Conservation (phyloP, 805 yeast species). For the Barnettozyma botsteinii region DNA sequence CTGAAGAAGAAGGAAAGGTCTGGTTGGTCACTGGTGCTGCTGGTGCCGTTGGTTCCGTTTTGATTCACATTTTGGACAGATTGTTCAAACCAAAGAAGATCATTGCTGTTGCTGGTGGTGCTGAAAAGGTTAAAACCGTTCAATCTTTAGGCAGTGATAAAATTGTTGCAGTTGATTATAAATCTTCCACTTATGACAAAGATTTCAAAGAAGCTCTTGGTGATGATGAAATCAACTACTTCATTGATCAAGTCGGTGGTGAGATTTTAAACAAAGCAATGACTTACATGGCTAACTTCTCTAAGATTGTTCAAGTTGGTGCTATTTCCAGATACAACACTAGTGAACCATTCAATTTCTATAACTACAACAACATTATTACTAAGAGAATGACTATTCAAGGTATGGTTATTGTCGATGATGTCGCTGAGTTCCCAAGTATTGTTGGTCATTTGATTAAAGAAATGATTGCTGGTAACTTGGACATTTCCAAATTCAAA, state of each 20-base stretch:
- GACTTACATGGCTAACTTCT: slow-evolving; percentile 31
- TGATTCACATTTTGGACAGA: slow-evolving; percentile 51
- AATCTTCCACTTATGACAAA: slow-evolving; percentile 32
- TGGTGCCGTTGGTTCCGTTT: slow-evolving; percentile 66
- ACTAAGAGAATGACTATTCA: slow-evolving; percentile 44
- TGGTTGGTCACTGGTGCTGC: slow-evolving; percentile 59
- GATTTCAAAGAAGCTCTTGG: slow-evolving; percentile 38
- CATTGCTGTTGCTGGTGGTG: slow-evolving; percentile 58
- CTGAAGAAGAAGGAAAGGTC: slow-evolving; percentile 36
- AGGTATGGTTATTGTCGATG: slow-evolving; percentile 51
- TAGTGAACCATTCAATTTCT: slow-evolving; percentile 29
- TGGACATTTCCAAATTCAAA: slow-evolving; percentile 31
- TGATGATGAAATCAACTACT: slow-evolving; percentile 44
- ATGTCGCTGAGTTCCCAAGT: slow-evolving; percentile 30
- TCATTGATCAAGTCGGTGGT: slow-evolving; percentile 65
- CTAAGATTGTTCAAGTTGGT: slow-evolving; percentile 55
- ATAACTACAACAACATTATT: slow-evolving; percentile 39
- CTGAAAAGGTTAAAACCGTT: slow-evolving; percentile 47
- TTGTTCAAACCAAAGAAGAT: slow-evolving; percentile 49
- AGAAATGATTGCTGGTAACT: slow-evolving; percentile 36
- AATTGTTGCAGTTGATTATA: slow-evolving; percentile 48
- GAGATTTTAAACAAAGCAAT: slow-evolving; percentile 42
- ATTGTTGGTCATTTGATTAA: slow-evolving; percentile 32
- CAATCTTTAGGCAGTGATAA: slow-evolving; percentile 53
- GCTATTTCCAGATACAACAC: slow-evolving; percentile 52